Percentiles rank a stretch among this genome's conserved stretches.
Conservation (phyloP, 2,329 filamentous ascomycete species). For the Tolypocladium amazonense region DNA sequence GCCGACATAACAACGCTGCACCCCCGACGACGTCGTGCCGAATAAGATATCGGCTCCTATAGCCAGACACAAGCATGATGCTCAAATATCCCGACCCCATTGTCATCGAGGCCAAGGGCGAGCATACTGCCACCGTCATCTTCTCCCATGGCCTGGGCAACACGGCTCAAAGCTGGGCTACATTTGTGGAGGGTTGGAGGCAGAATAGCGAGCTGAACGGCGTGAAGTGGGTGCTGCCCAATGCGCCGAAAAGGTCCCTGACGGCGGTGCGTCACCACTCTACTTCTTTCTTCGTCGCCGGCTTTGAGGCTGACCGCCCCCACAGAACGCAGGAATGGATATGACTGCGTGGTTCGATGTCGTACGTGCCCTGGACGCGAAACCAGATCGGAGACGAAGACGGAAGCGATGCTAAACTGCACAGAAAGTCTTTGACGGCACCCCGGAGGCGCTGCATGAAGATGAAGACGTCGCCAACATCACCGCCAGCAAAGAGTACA, state of each 20-base stretch:
- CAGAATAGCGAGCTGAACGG: slow-evolving; percentile 66
- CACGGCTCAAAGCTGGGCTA: slow-evolving; percentile 61
- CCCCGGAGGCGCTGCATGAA: neutral
- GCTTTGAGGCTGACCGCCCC: neutral
- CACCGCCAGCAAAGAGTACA: slow-evolving; percentile 55
- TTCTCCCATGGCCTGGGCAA: slow-evolving; percentile 82
- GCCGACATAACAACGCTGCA: neutral
- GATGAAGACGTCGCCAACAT: slow-evolving; percentile 60
- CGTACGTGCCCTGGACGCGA: slow-evolving; percentile 22
- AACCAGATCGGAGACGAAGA: neutral
- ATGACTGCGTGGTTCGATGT: slow-evolving; percentile 82
- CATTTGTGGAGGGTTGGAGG: slow-evolving; percentile 73
- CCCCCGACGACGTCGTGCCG: neutral
- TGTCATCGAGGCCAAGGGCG: slow-evolving; percentile 61
- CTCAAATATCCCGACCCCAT: slow-evolving; percentile 29
- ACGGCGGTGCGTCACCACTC: slow-evolving; percentile 29
- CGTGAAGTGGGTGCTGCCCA: slow-evolving; percentile 79
- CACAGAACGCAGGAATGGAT: slow-evolving; percentile 57
- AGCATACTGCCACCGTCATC: slow-evolving; percentile 82
- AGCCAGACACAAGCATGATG: neutral
- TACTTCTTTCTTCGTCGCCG: neutral
- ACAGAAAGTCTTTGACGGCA: neutral
- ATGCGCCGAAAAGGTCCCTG: slow-evolving; percentile 71
- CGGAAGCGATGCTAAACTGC: neutral
- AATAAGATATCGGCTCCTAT: neutral